Evolutionary conservation across 2,329 filamentous ascomycete genomes (phyloP).

Genomic region (Cladorrhinum sp.): DNA sequence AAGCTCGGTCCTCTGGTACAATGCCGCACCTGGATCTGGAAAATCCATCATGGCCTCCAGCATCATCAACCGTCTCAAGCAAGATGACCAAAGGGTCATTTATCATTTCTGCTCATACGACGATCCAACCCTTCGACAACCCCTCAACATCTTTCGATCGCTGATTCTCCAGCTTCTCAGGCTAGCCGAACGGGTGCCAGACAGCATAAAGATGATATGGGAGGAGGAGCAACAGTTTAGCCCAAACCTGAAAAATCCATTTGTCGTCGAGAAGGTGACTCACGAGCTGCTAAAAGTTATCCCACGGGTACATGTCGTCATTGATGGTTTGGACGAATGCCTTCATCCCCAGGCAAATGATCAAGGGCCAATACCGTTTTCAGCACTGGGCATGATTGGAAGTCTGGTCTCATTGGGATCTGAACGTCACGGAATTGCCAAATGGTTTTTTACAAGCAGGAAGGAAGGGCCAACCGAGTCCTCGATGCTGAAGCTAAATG

Average conservation of each 20-base stretch:
- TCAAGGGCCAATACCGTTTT: background rate
- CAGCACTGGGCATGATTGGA: background rate
- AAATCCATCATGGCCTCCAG: slow-evolving; percentile 3
- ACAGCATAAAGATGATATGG: background rate
- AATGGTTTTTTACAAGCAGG: slow-evolving; percentile 4
- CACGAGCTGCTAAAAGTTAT: slow-evolving; percentile 4
- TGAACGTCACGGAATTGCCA: slow-evolving; percentile 2
- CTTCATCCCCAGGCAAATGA: background rate
- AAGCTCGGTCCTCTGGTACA: slow-evolving; percentile 2
- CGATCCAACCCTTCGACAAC: slow-evolving; percentile 1
- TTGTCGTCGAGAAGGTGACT: background rate
- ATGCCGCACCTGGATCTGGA: slow-evolving; percentile 3
- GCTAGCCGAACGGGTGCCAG: slow-evolving; percentile 2
- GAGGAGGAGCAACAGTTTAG: background rate
- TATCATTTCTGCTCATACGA: slow-evolving; percentile 6
- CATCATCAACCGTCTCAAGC: background rate
- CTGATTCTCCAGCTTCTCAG: slow-evolving; percentile 1
- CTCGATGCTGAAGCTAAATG: background rate
- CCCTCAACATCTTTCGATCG: slow-evolving; percentile 1
- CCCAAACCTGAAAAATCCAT: background rate
- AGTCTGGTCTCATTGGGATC: background rate
- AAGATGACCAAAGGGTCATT: slow-evolving; percentile 2
- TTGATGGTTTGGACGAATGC: slow-evolving; percentile 7
- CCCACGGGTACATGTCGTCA: background rate
- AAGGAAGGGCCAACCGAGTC: background rate